phyloP scores from a whole-genome alignment of 83 land plant genomes.

The Diphasiastrum complanatum region DNA sequence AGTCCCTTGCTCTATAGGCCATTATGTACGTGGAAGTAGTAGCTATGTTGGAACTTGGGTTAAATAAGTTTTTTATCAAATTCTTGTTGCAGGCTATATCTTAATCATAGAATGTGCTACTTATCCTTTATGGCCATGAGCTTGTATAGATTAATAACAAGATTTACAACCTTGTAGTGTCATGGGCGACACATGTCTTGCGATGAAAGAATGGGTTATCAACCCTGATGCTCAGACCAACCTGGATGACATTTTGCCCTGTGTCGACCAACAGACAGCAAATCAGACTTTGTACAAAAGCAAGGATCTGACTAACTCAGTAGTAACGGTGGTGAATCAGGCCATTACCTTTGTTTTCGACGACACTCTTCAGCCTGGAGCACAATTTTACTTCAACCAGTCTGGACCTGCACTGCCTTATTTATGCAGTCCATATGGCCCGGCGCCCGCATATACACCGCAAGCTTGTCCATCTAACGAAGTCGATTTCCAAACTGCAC shows the following conservation, averaged over 20 bases:
- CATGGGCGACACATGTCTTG: conserved; percentile 66
- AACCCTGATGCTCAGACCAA: conserved; percentile 73
- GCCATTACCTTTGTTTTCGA: conserved; percentile 46
- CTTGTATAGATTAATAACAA: no score
- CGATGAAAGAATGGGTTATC: conserved; percentile 89
- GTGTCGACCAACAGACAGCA: conserved; percentile 66
- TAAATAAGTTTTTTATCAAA: no score
- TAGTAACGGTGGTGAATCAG: conserved; percentile 51
- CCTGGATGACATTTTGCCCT: conserved; percentile 80
- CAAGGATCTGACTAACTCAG: conserved; percentile 40
- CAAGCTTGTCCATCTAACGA: conserved; percentile 44
- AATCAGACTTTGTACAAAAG: conserved; percentile 53
- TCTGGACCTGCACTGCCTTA: conserved; percentile 62
- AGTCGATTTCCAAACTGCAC: conserved; percentile 47
- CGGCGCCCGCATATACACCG: conserved; percentile 31
- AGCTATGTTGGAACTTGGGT: no score
- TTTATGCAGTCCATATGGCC: conserved; percentile 61
- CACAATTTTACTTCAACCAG: conserved; percentile 56
- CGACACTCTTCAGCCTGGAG: conserved; percentile 34
- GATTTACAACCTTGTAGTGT: conserved; percentile 56
- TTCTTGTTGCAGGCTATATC: no score
- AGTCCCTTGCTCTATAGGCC: no score
- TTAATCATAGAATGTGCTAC: no score
- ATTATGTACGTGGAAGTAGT: no score
- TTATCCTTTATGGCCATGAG: no score